Evolutionary conservation across 345 rosid genomes (phyloP), one percentile per base, ranked within the genome.

Genomic region (Bruguiera parviflora): DNA sequence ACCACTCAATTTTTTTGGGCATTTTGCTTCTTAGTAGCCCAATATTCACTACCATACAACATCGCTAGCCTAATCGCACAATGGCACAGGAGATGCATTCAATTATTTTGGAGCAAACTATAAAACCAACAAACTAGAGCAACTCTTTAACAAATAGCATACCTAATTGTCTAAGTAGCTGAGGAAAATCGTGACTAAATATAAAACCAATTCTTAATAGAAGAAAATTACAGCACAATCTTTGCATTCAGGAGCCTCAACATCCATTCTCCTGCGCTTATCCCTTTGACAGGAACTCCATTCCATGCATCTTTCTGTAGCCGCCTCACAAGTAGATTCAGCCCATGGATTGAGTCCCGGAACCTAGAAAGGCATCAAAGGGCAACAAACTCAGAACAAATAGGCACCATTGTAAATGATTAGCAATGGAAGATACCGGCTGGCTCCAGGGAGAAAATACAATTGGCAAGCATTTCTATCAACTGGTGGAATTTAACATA

Each of bases 281-380:
- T 90, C 96, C 72, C 92, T 73, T 18, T 79, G 88, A 58, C 73
- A 81, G 27, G 83, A 73, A 32, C 76, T 79, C 71, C 31, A 64
- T 53, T 77, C 77, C 80, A 79, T 67, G 69, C 63, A 59, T 35
- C 63, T 63, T 35, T 72, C 74, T 55, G 62, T 58, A 21, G 55
- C 74, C 62, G 58, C 76, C 52, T 79, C 80, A 52, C 81, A 76
- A 59, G 81, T 73, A 74, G 79, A 67, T 70, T 90, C 84, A 66
- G 96, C 84, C 97, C 97, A 95, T 4, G 80, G 72, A 83, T 82
- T 95, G 68, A 76, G 85, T 49, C 99, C 96, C 0, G 96, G 99
- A n/a, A 86, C 90, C 99, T 95, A 53, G 3, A 62, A 67, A 47
- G 25, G n/a, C 69, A 22, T 8, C 46, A 49, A 35, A 51, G 1